Base-by-base conservation (phyloP, 257 asterid species). In the Nicotiana tabacum region DNA sequence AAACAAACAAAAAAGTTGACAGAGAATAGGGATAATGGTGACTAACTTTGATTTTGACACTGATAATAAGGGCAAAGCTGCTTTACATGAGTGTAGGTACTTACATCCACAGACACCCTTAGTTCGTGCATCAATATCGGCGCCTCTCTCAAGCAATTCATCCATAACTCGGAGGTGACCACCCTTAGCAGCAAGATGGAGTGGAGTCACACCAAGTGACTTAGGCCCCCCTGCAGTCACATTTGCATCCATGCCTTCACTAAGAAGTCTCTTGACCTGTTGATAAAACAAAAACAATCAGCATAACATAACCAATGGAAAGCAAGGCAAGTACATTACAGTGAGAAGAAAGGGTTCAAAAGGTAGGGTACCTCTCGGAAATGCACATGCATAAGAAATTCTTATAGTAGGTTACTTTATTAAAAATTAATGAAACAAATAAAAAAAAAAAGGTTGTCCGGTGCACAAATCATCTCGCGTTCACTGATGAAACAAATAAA, bases 151-250 rank as follows among this genome's bases (percentile, higher is more conserved):
- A 39, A 96, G 92, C 91, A 96, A 84, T 84, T 84, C 92, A 84
- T 94, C 98, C 99, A 96, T 96, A 66, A 96, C 93, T 87, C 88
- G 89, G 24, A 92, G 87, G 79, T 94, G 98, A 39, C 98, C 99
- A 68, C 98, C 98, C 86, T 94, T 94, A 85, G 99, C 98, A 80
- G 99, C 99, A 82, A 96, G 97, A 87, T 96, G 99, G 82, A 96
- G 95, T 39, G 99, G 99, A 86, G 98, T 96, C 85, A 94, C 88
- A 56, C 99, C 98, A 55, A 88, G 93, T 18, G 98, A 86, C 86
- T 94, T 94, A 66, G 98, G 97, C 1, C 99, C 99, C 91, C 94
- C 88, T 4, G 99, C 99, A 87, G 93, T 92, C 77, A 91, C 95
- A 85, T 96, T 96, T 67, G 88, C 98, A 88, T 94, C 92, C 87